Conservation (phyloP, 1,284 basidiomycete species). For the Vanrija pseudolonga region DNA sequence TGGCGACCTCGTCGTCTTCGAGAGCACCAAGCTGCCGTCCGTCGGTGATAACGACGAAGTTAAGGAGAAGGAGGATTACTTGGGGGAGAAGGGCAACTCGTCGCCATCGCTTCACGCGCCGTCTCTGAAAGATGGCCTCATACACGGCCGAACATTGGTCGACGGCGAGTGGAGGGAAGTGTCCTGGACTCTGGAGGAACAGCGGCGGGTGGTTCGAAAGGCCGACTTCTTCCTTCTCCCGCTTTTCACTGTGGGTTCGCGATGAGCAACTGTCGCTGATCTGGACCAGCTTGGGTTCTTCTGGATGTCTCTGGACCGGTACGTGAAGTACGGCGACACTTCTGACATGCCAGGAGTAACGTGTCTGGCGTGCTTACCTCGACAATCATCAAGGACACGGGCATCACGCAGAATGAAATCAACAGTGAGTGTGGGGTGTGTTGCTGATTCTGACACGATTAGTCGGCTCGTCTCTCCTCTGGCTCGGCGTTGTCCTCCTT, state of each 20-base stretch:
- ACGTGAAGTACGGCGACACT: no score
- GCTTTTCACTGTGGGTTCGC: constrained; percentile 20
- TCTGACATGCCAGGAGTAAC: no score
- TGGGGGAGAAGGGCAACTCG: neutral
- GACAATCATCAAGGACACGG: constrained; percentile 26
- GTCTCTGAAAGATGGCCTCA: no score
- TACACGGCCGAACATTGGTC: neutral
- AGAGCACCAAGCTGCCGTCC: neutral
- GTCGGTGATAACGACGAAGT: neutral
- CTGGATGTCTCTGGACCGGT: constrained; percentile 25
- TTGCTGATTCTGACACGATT: no score
- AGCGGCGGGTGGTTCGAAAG: constrained; percentile 4
- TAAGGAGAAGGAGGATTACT: neutral
- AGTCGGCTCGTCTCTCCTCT: constrained; percentile 31
- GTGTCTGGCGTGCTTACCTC: constrained; percentile 31
- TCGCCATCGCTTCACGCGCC: no score
- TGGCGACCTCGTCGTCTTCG: constrained; percentile 3
- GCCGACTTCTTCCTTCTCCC: constrained; percentile 31
- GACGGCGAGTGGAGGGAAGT: neutral
- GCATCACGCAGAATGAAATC: constrained; percentile 34
- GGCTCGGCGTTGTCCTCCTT: constrained; percentile 35
- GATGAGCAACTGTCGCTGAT: neutral
- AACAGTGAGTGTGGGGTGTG: constrained; percentile 17
- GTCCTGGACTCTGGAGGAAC: constrained; percentile 4
- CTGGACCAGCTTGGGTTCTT: constrained; percentile 32